Base-by-base conservation (phyloP, 768 basidiomycete species). In the Imleria badia region DNA sequence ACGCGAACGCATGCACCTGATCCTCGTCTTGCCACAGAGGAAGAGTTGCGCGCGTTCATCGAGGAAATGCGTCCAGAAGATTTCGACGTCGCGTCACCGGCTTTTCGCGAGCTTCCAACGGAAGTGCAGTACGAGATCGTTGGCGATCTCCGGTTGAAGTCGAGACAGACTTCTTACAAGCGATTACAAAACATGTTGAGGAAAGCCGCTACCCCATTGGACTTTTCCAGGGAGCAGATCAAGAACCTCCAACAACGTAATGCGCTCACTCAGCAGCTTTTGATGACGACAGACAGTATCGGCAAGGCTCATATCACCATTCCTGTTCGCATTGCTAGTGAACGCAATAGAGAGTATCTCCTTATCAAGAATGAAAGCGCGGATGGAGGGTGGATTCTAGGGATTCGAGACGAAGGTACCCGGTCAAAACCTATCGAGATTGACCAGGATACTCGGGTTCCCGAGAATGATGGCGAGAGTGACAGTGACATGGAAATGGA, bases 61-160 rank as follows among this genome's bases (percentile, higher is more conserved):
- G 94, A 98, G 54, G 91, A 95, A 42, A 95, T 98, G 87, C 84
- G 87, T 2, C 94, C 95, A 0, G 94, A 94, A 63, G 94, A 98
- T 65, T 91, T 98, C 62, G 96, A 98, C 66, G 82, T 97, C 51
- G 81, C 85, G 17, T 94, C 94, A 2, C 81, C 91, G 6, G 91
- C 87, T 19, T 99, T 99, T 68, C 83, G 87, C 22, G 90, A 92
- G 58, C 82, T 98, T 3, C 95, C 97, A 3, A 96, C 93, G 0
- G 95, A 98, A 69, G 85, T 97, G 20, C 94, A 99, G 63, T 99
- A 98, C 72, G 97, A 99, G 74, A 96, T 99, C 60, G 86, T 98
- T 33, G 95, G 96, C 49, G 97, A 99, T 74, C 77, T 98, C 45
- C 85, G 97, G 4, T 78, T 97, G 52, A 94, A 94, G 71, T 98